Base-by-base conservation (phyloP, 177 flowering plant genomes). In the Vitis hybrid region DNA sequence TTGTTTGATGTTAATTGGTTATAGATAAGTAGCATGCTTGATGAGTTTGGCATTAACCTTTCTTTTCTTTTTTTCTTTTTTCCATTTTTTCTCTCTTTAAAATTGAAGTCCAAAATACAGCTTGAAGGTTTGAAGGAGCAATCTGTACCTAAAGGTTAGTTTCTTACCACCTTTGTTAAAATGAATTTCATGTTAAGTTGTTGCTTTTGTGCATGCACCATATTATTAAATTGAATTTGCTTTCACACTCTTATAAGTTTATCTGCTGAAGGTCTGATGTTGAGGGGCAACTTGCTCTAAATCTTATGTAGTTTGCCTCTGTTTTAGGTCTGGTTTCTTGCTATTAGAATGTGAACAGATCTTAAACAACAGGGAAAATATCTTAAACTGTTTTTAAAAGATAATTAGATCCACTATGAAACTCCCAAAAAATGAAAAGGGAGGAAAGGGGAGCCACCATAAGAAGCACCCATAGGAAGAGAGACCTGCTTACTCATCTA, bases 81-180 rank as follows among this genome's bases (percentile, higher is more conserved):
- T 68, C 64, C 5, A 5, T 48, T 5, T n/a, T 33, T 64, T 10
- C 59, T 10, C 59, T 60, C 60, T 66, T 18, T 72, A 69, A 10
- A 33, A 33, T 59, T 66, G 45, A 39, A 39, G 45, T 39, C 29
- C 33, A 14, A 60, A 45, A 56, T 72, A 78, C 89, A 87, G 90
- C 64, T 77, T 71, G 75, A 76, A 59, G 81, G 77, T 62, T 70
- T 67, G 64, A 69, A 69, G 39, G 71, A 55, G 48, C 79, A 75
- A 33, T 33, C 57, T 62, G 18, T 26, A 22, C 39, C 75, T 60
- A 71, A 75, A 84, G 89, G 90, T 89, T 51, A 79, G 83, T 65
- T 33, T 72, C 62, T 57, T 18, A 39, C 16, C 56, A 15, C 1
- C 18, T 10, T 48, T 13, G 1, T 33, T 3, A 49, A n/a, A 18